These are phyloP conservation scores for Solanum bulbocastanum DNA, from an alignment of 257 asterid genomes.

Conservation along the genomic window DNA sequence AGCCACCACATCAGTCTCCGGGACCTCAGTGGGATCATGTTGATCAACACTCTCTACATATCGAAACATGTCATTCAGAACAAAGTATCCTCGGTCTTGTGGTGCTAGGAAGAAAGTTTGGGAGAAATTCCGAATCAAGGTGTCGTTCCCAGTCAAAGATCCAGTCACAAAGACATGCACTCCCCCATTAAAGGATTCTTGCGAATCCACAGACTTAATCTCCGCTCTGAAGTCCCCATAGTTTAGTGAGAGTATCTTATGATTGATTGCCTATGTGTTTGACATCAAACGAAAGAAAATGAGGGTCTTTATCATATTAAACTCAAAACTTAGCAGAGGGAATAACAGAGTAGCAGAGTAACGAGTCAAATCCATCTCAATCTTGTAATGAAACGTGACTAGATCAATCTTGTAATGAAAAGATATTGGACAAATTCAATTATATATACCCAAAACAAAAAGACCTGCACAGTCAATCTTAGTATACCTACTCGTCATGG, in stretches of 20 bases:
- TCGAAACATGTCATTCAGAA: constrained; percentile 82
- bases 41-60: constrained; percentile 30
- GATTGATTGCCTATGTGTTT: constrained; percentile 60
- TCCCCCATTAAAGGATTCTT: constrained; percentile 70
- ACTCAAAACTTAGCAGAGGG: neutral
- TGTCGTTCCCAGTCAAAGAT: constrained; percentile 43
- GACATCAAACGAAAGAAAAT: neutral
- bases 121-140: constrained; percentile 43
- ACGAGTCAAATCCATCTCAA: neutral
- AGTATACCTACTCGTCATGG: neutral
- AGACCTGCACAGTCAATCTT: neutral
- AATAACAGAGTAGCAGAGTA: neutral
- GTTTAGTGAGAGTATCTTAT: constrained; percentile 70
- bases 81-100: constrained; percentile 86
- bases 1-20: constrained; percentile 28
- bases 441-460: neutral
- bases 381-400: neutral
- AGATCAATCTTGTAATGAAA: neutral
- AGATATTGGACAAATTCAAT: neutral
- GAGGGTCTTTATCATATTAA: neutral
- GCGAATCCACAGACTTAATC: constrained; percentile 76
- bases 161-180: constrained; percentile 95
- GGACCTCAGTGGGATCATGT: constrained; percentile 10
- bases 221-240: constrained; percentile 51
- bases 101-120: constrained; percentile 95